Conservation (phyloP, 2,329 filamentous ascomycete genomes). For the Ceratocystis destructans region DNA sequence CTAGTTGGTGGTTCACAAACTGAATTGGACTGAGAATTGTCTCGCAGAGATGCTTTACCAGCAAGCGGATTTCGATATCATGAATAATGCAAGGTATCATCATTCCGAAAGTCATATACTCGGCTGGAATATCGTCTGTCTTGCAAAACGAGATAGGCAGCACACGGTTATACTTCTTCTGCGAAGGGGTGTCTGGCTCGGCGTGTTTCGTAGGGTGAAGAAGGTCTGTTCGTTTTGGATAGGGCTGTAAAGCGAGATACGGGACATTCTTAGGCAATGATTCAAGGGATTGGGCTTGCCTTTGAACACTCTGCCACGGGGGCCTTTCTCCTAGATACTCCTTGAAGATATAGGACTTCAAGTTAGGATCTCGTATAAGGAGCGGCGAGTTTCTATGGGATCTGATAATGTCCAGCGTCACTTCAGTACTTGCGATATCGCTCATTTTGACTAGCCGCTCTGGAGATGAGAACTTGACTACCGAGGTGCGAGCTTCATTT, state of each 20-base stretch:
- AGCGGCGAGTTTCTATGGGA: constrained; percentile 23
- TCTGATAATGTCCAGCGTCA: background rate
- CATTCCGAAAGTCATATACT: constrained; percentile 38
- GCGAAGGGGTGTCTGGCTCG: constrained; percentile 23
- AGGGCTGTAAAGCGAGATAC: constrained; percentile 36
- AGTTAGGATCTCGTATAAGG: constrained; percentile 21
- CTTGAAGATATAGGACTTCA: constrained; percentile 32
- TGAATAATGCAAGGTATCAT: constrained; percentile 62
- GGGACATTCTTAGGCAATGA: constrained; percentile 32
- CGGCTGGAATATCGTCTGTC: constrained; percentile 35
- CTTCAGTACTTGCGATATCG: constrained; percentile 5
- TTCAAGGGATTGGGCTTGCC: constrained; percentile 27
- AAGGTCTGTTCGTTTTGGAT: constrained; percentile 45
- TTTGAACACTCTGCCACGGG: constrained; percentile 28
- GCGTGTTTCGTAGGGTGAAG: constrained; percentile 32
- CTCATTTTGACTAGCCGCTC: background rate
- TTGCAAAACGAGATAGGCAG: constrained; percentile 36
- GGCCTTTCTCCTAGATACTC: constrained; percentile 34
- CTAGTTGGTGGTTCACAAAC: constrained; percentile 40
- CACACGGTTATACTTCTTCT: constrained; percentile 32
- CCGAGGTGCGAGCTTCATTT: background rate
- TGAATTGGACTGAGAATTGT: constrained; percentile 29
- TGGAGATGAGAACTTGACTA: constrained; percentile 9
- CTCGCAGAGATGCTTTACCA: constrained; percentile 44
- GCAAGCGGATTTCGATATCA: constrained; percentile 49